phyloP scores from a whole-genome alignment of 176 grass and related monocot genomes.

The Triticum turgidum region DNA sequence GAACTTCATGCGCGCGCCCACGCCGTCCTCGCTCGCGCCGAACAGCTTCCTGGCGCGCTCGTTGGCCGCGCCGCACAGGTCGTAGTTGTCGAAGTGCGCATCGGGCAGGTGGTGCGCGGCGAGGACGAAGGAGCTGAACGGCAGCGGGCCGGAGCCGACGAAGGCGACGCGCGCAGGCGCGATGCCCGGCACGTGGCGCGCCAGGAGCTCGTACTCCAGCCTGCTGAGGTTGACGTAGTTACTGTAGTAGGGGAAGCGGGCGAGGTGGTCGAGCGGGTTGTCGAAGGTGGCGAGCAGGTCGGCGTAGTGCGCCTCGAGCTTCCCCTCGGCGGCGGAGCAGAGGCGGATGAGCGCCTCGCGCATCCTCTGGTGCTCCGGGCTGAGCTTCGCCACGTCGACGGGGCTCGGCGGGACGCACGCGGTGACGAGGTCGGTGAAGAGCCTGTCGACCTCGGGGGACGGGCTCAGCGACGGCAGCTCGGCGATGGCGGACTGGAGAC shows the following conservation, averaged over 20 bases:
- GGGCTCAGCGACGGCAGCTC: conserved; percentile 60
- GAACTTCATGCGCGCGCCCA: neutral
- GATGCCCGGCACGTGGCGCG: conserved; percentile 29
- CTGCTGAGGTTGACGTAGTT: conserved; percentile 84
- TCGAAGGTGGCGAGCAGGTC: conserved; percentile 63
- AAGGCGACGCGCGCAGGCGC: conserved; percentile 42
- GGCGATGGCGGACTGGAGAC: conserved; percentile 46
- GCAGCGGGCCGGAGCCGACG: conserved; percentile 61
- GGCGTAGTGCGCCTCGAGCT: conserved; percentile 67
- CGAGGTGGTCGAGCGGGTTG: conserved; percentile 75
- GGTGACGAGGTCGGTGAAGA: conserved; percentile 72
- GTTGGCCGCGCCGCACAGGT: conserved; percentile 44
- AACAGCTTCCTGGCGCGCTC: conserved; percentile 46
- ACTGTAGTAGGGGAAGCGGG: conserved; percentile 67
- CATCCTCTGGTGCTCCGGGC: conserved; percentile 44
- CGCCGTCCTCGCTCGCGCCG: neutral
- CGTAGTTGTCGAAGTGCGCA: conserved; percentile 52
- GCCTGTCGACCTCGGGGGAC: conserved; percentile 40
- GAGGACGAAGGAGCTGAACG: conserved; percentile 60
- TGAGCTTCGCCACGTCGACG: conserved; percentile 65
- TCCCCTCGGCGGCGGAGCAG: conserved; percentile 67
- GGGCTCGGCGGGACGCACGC: conserved; percentile 61
- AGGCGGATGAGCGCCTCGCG: conserved; percentile 55
- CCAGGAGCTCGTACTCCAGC: conserved; percentile 65
- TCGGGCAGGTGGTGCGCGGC: conserved; percentile 43